Evolutionary conservation across 352 stramenopile genomes (phyloP), one percentile per base, ranked within the genome.

Genomic region (Globisporangium sylvaticum): DNA sequence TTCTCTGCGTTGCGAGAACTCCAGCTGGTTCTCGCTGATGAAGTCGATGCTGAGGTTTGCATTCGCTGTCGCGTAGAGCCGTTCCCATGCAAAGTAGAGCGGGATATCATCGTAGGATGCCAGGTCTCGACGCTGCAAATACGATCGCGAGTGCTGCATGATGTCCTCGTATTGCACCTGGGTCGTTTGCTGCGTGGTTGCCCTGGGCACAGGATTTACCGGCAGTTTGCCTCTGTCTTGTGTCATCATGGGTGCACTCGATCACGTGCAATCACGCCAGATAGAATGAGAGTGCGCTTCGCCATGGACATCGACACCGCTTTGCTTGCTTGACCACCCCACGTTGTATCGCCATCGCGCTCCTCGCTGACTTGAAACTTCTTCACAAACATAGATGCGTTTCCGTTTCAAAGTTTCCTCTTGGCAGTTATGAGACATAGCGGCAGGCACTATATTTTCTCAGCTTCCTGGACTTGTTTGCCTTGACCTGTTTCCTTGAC

Each of bases 61-160:
- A 34, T 86, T 85, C 0, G 73, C 73, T 4, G 77, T 62, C 20
- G 78, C 66, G 20, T 86, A 88, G 29, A 88, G 61, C 14, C 79
- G 69, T 18, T 86, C 64, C 79, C 79, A 88, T 1, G 79, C 79
- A 31, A 86, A 88, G 59, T 86, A 88, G 20, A 88, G 62, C 20
- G 79, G 79, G 9, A 75, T 61, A 18, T 88, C 79, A 6, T 88
- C 77, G 18, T 86, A 67, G 6, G 79, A 88, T 9, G 61, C 71
- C 27, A 88, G 29, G 25, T 86, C 79, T 1, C 78, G 76, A 22
- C 72, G 76, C 7, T 72, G 72, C 18, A 86, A 57, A 12, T 76
- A 79, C 29, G 46, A 59, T 25, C 64, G 65, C 1, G 78, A 73
- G 4, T 80, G 62, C 6, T 66, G 67, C 72, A 84, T 83, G 1